These are phyloP conservation scores for Phaeotremella fagi DNA, from an alignment of 768 basidiomycete genomes.

Conservation along the genomic window DNA sequence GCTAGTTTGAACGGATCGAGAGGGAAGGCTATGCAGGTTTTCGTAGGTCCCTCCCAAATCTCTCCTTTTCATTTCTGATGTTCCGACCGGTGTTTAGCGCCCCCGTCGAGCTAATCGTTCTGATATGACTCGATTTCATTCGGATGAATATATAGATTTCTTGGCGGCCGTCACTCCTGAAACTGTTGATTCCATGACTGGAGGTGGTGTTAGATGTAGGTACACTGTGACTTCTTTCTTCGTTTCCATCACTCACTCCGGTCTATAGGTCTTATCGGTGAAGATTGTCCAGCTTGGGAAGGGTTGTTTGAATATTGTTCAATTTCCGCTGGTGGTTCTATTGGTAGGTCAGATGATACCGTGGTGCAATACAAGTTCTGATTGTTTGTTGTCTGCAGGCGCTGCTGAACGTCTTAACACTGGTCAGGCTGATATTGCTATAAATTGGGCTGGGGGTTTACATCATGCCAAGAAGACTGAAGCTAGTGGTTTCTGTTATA, in stretches of 20 bases:
- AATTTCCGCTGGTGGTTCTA: slow-evolving; percentile 91
- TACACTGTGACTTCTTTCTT: neutral
- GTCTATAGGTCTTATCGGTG: slow-evolving; percentile 60
- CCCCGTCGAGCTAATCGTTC: slow-evolving; percentile 64
- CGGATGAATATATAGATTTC: slow-evolving; percentile 97
- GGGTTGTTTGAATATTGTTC: slow-evolving; percentile 96
- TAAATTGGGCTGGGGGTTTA: slow-evolving; percentile 97
- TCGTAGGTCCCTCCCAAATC: slow-evolving; percentile 61
- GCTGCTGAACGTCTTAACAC: slow-evolving; percentile 74
- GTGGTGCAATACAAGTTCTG: neutral
- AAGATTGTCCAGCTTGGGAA: slow-evolving; percentile 95
- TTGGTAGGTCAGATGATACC: slow-evolving; percentile 56
- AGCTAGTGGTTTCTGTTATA: slow-evolving; percentile 97
- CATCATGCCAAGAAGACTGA: slow-evolving; percentile 99
- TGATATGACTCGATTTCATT: slow-evolving; percentile 90
- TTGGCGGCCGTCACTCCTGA: slow-evolving; percentile 83
- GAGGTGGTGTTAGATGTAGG: slow-evolving; percentile 75
- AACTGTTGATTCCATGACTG: slow-evolving; percentile 78
- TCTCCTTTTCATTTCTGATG: too few relatives aligned
- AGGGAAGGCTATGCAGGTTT: slow-evolving; percentile 63
- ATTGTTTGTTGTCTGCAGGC: slow-evolving; percentile 50
- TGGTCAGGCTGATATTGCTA: slow-evolving; percentile 73
- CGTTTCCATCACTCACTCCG: neutral
- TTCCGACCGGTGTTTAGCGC: too few relatives aligned
- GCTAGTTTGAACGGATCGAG: slow-evolving; percentile 20